A percentile compares a stretch with the other conserved stretches of the same genome.
These are phyloP conservation scores for Ceratorhiza oryzae-sativae DNA, from an alignment of 1,284 basidiomycete genomes.

Conservation along the genomic window DNA sequence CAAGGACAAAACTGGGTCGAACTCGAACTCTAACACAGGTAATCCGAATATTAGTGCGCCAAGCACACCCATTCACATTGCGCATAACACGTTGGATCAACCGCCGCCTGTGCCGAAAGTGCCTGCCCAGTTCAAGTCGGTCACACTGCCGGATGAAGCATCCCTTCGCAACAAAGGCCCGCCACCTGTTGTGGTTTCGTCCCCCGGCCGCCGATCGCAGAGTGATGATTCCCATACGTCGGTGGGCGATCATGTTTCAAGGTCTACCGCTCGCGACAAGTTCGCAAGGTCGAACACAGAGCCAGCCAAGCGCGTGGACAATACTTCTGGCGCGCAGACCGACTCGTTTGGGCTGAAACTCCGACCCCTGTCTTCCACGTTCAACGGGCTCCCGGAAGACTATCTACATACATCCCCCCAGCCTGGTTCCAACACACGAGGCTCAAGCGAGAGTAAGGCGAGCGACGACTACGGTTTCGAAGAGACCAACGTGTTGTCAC, in stretches of 20 bases:
- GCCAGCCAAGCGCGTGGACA: not conserved
- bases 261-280: not conserved
- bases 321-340: not conserved
- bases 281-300: constrained; percentile 19
- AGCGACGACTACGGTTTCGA: constrained; percentile 12
- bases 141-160: constrained; percentile 1
- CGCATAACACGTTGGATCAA: constrained; percentile 16
- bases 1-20: constrained; percentile 21
- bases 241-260: not conserved
- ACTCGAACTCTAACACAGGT: not conserved
- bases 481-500: constrained; percentile 11
- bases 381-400: constrained; percentile 31
- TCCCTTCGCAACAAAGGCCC: constrained; percentile 2
- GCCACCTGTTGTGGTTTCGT: constrained; percentile 35
- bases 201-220: constrained; percentile 7
- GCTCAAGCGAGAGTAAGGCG: constrained; percentile 17
- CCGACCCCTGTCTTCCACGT: constrained; percentile 15
- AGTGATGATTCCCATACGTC: constrained; percentile 35
- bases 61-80: constrained; percentile 7
- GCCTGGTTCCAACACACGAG: not conserved
- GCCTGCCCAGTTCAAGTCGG: constrained; percentile 34
- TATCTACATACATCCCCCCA: constrained; percentile 14
- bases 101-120: constrained; percentile 32
- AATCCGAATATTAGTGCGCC: constrained; percentile 32
- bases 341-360: constrained; percentile 9